Base-by-base conservation (phyloP, 2,329 filamentous ascomycete genomes). In the Colletotrichum sp. region DNA sequence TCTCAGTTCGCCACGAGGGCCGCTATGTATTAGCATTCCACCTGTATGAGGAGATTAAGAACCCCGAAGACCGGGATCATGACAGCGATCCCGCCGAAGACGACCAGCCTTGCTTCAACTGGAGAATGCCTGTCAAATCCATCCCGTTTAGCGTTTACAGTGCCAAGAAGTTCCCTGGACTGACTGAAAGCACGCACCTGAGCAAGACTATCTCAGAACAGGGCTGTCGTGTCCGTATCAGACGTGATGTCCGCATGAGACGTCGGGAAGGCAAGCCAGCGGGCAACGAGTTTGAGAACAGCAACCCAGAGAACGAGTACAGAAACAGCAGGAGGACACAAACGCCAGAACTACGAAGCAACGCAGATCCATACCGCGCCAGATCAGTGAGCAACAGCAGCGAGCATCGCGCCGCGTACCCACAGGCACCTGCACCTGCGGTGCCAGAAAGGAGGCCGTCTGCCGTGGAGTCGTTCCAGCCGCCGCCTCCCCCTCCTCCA, bases 151-250 rank as follows among this genome's bases (percentile, higher is more conserved):
- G 92, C 65, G 97, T 98, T 56, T 98, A 91, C 87, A 98, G 96
- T 80, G 97, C 97, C 67, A 99, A 98, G 92, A 98, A 98, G 87
- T 99, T 99, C 87, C 97, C 97, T 18, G 97, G 96, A 21, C 88
- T 98, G 75, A 94, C 94, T 60, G 95, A 97, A 84, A 98, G 96
- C 86, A 99, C 97, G 0, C 88, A 91, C 15, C 88, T 98, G 66
- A 98, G 96, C 85, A 94, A 96, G 77, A 94, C 95, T 43, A 96
- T 99, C 58, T 96, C 96, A 21, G 96, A 99, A 84, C 97, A 99
- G 85, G 97, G 97, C 74, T 98, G 97, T 84, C 95, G 96, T 79
- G 97, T 99, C 32, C 94, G 97, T 61, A 99, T 99, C 81, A 92
- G 97, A 72, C 94, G 97, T 78, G 97, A 98, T 85, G 95, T 98